phyloP scores from a whole-genome alignment of 2,329 filamentous ascomycete species.

The Aspergillus viridinutans region DNA sequence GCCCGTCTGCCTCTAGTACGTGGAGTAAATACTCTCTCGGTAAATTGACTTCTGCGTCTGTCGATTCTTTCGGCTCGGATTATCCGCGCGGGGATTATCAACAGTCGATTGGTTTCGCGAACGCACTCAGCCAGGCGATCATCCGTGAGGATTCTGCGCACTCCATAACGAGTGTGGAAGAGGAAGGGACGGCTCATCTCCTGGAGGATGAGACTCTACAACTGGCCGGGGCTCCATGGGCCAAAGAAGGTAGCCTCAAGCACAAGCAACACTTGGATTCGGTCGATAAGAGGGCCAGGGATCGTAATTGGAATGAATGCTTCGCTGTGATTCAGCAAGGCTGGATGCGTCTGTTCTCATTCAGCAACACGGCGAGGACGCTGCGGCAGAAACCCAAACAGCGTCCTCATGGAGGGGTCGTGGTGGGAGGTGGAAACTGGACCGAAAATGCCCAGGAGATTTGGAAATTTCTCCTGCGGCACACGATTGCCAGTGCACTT shows the following conservation, averaged over 20 bases:
- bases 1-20: conserved; percentile 82
- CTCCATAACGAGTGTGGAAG: conserved; percentile 52
- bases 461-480: conserved; percentile 79
- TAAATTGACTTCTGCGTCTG: conserved; percentile 84
- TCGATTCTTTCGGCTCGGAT: conserved; percentile 80
- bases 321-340: conserved; percentile 97
- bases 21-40: conserved; percentile 94
- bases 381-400: conserved; percentile 58
- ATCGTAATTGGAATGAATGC: conserved; percentile 89
- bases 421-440: conserved; percentile 96
- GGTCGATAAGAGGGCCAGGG: conserved; percentile 85
- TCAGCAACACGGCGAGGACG: conserved; percentile 72
- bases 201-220: conserved; percentile 92
- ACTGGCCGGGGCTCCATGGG: conserved; percentile 91
- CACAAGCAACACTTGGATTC: conserved; percentile 96
- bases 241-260: conserved; percentile 92
- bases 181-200: conserved; percentile 59
- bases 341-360: conserved; percentile 89
- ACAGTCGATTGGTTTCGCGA: conserved; percentile 95
- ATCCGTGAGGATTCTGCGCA: conserved; percentile 70
- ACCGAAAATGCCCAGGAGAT: conserved; percentile 91
- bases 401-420: conserved; percentile 54
- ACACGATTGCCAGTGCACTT: conserved; percentile 85
- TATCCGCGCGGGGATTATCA: conserved; percentile 79
- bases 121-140: conserved; percentile 92